Evolutionary conservation across 2,329 filamentous ascomycete species (phyloP).

Genomic region (Phialemonium atrogriseum): DNA sequence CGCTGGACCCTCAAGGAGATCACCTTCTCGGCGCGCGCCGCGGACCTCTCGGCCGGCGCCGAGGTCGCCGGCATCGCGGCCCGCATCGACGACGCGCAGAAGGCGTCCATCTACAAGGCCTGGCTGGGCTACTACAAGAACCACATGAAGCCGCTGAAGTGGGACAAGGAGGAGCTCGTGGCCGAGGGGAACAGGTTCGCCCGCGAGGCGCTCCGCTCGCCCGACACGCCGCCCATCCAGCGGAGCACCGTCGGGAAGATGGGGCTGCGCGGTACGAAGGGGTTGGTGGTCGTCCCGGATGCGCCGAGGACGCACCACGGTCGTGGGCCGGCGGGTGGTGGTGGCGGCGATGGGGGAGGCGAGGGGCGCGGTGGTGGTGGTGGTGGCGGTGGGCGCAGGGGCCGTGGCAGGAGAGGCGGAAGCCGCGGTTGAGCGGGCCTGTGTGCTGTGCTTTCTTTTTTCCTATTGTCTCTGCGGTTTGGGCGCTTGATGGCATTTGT

Average conservation of each 20-base stretch:
- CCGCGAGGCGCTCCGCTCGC: constrained; percentile 35
- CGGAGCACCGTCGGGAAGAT: constrained; percentile 46
- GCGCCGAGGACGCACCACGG: constrained; percentile 18
- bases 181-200: constrained; percentile 42
- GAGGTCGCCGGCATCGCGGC: constrained; percentile 13
- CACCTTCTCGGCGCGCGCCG: constrained; percentile 13
- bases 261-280: constrained; percentile 44
- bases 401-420: too few species aligned
- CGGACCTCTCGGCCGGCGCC: constrained; percentile 15
- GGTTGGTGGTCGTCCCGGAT: constrained; percentile 37
- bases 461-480: too few species aligned
- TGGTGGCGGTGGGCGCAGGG: neutral
- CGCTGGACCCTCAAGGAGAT: constrained; percentile 16
- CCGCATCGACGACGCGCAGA: too few species aligned
- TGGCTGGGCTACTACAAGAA: constrained; percentile 27
- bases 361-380: neutral
- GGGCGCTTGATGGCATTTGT: too few species aligned
- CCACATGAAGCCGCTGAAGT: constrained; percentile 18
- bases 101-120: constrained; percentile 12
- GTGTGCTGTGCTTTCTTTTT: too few species aligned
- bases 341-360: neutral
- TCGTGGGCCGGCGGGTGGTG: neutral
- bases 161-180: constrained; percentile 27
- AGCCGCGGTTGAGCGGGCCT: too few species aligned
- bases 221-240: constrained; percentile 37